Evolutionary conservation across 1,284 basidiomycete genomes (phyloP), one percentile per base, ranked within the genome.

Genomic region (Mixia osmundae): DNA sequence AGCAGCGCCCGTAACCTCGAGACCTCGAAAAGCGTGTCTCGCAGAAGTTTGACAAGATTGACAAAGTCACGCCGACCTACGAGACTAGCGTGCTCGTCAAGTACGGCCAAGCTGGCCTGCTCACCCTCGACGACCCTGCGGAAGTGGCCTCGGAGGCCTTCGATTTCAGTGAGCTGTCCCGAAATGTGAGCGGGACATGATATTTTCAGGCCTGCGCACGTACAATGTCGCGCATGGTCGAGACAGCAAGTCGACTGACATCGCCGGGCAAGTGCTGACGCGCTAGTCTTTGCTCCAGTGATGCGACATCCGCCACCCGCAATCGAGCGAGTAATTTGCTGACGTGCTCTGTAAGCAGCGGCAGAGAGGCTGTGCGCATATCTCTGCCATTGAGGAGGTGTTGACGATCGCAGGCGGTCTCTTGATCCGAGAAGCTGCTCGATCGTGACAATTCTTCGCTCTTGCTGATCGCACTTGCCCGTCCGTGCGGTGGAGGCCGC

Each of bases 221-320:
- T 12, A 83, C 54, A 35, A 95, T 72, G 27, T 66, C 65, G 39
- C 69, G 68, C 39, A 95, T 65, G 0, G 83, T 94, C 15, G 68
- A 70, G 26, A 75, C 71, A 0, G 85, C 87, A 12, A 95, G 63
- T 50, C 94, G 79, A 11, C 71, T 69, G 14, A 95, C 68, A 48
- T 95, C 87, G 28, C 72, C 74, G 3, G 77, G 58, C 2, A 95
- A 64, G 50, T 87, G 70, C 47, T 95, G 89, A 31, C 83, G 73
- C 57, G 85, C 89, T 29, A 97, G 63, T 11, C 89, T 71, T 40
- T 76, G 76, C 29, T 78, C 78, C 26, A 97, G 63, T 0, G 82
- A 85, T 20, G 76, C 64, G 1, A 87, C 73, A 47, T 97, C 87
- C 1, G 85, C 74, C 1, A 31, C 31, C 29, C 49, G 48, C 5